Evolutionary conservation across 345 rosid species (phyloP), one percentile per base, ranked within the genome.

Genomic region (Eucalyptus decipiens): DNA sequence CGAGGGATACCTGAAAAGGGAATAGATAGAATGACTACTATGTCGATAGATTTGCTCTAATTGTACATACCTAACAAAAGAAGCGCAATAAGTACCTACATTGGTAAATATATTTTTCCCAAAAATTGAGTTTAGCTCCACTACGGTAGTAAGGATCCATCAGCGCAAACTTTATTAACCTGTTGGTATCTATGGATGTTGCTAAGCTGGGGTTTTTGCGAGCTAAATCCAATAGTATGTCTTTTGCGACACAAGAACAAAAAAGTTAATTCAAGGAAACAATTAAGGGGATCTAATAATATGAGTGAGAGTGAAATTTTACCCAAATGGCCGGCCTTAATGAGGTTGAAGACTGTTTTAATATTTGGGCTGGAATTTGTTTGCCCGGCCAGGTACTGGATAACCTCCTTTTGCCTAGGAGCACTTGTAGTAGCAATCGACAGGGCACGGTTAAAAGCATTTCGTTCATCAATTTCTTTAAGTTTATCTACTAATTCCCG

Each of bases 81-180:
- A 28, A 60, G n/a, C 4, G 16, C 17, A 28, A 60, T 3, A 5
- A 60, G 15, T 28, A 60, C 67, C 32, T 60, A 60, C 32, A 26
- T 60, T 60, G 15, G 32, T 60, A 60, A 60, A 60, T 5, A 26
- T 5, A 58, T 11, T 58, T 58, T 58, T 58, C 65, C 65, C 65
- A 58, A 11, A 58, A 11, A 24, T 58, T 58, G n/a, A 58, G 65
- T 58, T 11, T 24, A 58, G 15, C 65, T 58, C 65, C 65, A 58
- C 65, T 58, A 11, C 65, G 65, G 65, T 11, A 58, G 65, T 58
- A 58, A 26, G 65, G 0, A 11, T 26, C 11, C 65, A 58, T 26
- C n/a, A 0, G 3, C n/a, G 6, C 13, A 11, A 58, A 26, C 7
- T 1, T 7, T 3, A 5, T 12, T 12, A 60, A 60, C 3, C 0